phyloP scores from a whole-genome alignment of 2,329 filamentous ascomycete species.

The Aspergillus sp. region DNA sequence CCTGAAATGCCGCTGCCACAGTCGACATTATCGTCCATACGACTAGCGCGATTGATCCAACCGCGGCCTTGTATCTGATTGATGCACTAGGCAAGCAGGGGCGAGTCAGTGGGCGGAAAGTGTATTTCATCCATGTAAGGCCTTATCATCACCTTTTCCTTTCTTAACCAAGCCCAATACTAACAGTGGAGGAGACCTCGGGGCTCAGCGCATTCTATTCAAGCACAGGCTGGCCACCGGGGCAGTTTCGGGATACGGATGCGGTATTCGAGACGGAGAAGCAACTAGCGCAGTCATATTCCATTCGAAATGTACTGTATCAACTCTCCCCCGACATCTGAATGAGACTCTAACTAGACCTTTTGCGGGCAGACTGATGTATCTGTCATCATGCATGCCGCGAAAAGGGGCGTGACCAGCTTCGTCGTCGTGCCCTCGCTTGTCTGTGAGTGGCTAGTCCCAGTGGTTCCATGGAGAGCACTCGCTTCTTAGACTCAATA shows the following conservation, averaged over 20 bases:
- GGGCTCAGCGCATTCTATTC: background rate
- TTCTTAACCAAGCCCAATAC: background rate
- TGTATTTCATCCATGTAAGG: background rate
- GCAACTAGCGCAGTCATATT: background rate
- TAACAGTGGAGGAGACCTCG: background rate
- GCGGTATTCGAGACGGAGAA: background rate
- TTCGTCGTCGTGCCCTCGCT: background rate
- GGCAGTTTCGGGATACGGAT: background rate
- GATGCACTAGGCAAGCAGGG: background rate
- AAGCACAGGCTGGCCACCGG: background rate
- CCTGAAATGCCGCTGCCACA: background rate
- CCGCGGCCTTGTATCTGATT: background rate
- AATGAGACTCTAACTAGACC: background rate
- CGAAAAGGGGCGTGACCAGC: background rate
- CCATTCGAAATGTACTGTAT: background rate
- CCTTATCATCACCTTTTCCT: background rate
- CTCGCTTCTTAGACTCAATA: background rate
- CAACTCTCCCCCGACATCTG: background rate
- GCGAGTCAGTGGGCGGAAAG: background rate
- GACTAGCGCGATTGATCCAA: background rate
- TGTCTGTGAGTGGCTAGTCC: background rate
- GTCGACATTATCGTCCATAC: background rate
- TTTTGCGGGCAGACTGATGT: background rate
- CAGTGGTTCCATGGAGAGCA: background rate
- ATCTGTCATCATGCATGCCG: background rate